Evolutionary conservation across 2,329 filamentous ascomycete species (phyloP).

Genomic region (Setomelanomma holmii): DNA sequence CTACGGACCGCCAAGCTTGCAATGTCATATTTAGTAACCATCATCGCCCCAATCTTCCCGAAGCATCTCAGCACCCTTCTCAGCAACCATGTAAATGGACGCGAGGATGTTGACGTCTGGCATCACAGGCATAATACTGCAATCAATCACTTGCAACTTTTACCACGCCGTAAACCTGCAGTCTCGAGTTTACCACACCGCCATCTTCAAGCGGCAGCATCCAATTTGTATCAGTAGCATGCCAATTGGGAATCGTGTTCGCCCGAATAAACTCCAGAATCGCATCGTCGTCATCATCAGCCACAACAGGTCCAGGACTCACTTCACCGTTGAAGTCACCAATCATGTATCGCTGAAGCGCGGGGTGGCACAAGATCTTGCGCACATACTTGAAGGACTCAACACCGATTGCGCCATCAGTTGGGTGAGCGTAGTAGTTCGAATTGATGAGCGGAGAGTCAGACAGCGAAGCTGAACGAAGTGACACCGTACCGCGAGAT

Average conservation of each 20-base stretch:
- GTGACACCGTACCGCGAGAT: slow-evolving; percentile 47
- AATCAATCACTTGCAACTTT: slow-evolving; percentile 43
- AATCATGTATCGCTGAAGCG: slow-evolving; percentile 25
- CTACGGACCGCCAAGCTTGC: neutral
- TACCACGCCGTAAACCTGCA: slow-evolving; percentile 44
- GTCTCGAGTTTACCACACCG: slow-evolving; percentile 38
- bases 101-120: slow-evolving; percentile 30
- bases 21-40: neutral
- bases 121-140: slow-evolving; percentile 37
- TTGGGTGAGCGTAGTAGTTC: slow-evolving; percentile 42
- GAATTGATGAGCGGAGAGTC: slow-evolving; percentile 46
- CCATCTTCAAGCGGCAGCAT: slow-evolving; percentile 40
- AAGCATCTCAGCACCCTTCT: slow-evolving; percentile 38
- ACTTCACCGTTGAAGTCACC: slow-evolving; percentile 35
- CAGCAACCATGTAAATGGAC: slow-evolving; percentile 33
- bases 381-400: slow-evolving; percentile 43
- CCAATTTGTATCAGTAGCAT: slow-evolving; percentile 44
- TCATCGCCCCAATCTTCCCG: slow-evolving; percentile 17
- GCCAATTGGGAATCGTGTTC: slow-evolving; percentile 34
- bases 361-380: slow-evolving; percentile 29
- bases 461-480: slow-evolving; percentile 35
- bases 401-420: slow-evolving; percentile 44
- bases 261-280: slow-evolving; percentile 35
- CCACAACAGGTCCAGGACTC: slow-evolving; percentile 32
- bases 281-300: slow-evolving; percentile 36